Percentiles rank a stretch among this genome's conserved stretches.
Conservation (phyloP, 2,329 filamentous ascomycete species). For the Lachnellula subtilissima region DNA sequence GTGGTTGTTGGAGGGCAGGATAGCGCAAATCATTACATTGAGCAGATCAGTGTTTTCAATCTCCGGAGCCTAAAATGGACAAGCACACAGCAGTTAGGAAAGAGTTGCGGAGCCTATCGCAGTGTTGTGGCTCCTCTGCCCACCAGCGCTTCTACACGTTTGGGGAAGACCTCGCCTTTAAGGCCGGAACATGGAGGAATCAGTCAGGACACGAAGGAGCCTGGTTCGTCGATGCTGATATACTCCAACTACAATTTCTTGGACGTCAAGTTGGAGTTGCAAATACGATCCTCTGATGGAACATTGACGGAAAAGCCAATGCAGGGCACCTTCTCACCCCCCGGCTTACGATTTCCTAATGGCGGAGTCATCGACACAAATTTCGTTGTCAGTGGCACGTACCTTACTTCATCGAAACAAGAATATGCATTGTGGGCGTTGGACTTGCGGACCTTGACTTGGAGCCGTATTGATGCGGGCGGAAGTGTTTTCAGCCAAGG, state of each 20-base stretch:
- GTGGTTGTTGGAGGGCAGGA: constrained; percentile 95
- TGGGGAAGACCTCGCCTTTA: constrained; percentile 52
- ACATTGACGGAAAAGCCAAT: constrained; percentile 82
- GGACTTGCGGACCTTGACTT: constrained; percentile 80
- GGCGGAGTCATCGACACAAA: constrained; percentile 93
- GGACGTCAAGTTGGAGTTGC: constrained; percentile 92
- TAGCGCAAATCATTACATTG: constrained; percentile 96
- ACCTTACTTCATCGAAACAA: constrained; percentile 94
- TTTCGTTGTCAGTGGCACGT: constrained; percentile 96
- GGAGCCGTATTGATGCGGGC: constrained; percentile 93
- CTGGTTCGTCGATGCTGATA: constrained; percentile 77
- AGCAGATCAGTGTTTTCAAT: constrained; percentile 98
- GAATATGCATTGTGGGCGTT: constrained; percentile 97
- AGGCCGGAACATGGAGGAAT: constrained; percentile 37
- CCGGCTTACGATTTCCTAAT: constrained; percentile 90
- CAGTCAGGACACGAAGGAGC: constrained; percentile 51
- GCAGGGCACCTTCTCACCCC: constrained; percentile 80
- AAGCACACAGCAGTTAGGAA: constrained; percentile 77
- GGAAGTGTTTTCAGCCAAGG: constrained; percentile 93
- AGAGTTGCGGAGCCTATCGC: constrained; percentile 92
- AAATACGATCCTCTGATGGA: constrained; percentile 81
- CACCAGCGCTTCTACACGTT: constrained; percentile 57
- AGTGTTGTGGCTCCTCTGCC: constrained; percentile 87
- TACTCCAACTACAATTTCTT: constrained; percentile 99
- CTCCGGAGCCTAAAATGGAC: constrained; percentile 94